Evolutionary conservation across 2,329 filamentous ascomycete genomes (phyloP).

Genomic region (Karstenula rhodostoma): DNA sequence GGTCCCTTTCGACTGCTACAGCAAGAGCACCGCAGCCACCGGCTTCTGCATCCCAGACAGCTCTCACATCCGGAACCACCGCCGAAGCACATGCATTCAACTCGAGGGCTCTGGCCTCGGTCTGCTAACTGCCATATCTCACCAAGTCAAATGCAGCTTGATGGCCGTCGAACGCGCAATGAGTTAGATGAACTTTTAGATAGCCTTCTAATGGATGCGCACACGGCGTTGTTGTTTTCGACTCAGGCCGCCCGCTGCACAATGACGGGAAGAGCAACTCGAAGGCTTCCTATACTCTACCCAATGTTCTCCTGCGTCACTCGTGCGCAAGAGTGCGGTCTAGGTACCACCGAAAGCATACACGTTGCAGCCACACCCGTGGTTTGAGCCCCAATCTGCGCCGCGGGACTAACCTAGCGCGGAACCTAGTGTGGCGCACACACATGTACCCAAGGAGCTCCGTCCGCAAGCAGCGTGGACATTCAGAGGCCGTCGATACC

Average conservation of each 20-base stretch:
- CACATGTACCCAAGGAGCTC: neutral
- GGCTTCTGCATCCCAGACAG: neutral
- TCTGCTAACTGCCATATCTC: neutral
- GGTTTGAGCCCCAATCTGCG: constrained; percentile 5
- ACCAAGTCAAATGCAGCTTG: neutral
- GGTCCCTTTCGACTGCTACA: neutral
- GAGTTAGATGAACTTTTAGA: neutral
- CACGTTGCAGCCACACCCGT: constrained; percentile 8
- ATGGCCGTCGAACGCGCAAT: neutral
- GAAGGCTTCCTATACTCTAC: neutral
- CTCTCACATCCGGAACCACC: neutral
- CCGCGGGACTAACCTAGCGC: constrained; percentile 6
- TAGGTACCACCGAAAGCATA: neutral
- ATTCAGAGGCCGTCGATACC: neutral
- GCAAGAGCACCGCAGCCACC: neutral
- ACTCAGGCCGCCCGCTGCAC: constrained; percentile 1
- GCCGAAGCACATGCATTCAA: neutral
- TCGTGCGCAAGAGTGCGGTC: constrained; percentile 2
- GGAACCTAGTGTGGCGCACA: neutral
- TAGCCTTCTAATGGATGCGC: neutral
- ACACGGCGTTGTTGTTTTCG: constrained; percentile 6
- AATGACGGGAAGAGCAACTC: constrained; percentile 10
- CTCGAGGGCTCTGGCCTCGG: neutral
- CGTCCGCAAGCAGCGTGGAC: neutral
- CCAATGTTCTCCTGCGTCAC: constrained; percentile 11